phyloP scores from a whole-genome alignment of 768 basidiomycete genomes.

The Porphyrellus cyaneotinctus region DNA sequence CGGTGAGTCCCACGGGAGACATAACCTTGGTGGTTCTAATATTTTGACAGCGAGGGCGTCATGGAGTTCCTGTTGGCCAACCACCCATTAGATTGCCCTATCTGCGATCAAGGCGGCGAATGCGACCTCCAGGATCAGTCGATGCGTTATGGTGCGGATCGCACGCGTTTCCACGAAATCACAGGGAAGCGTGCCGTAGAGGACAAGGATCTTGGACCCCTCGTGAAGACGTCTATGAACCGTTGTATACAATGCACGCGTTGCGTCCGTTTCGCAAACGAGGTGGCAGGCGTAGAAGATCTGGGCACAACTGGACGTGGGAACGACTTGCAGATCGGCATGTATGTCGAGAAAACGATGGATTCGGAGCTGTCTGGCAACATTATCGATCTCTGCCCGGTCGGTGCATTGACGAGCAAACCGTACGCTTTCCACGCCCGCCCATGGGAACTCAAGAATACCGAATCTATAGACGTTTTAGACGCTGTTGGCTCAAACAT shows the following conservation, averaged over 20 bases:
- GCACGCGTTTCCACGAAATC: constrained; percentile 97
- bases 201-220: constrained; percentile 95
- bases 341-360: constrained; percentile 97
- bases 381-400: constrained; percentile 95
- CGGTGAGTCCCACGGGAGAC: constrained; percentile 42
- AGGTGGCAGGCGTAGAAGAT: constrained; percentile 97
- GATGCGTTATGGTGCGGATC: constrained; percentile 98
- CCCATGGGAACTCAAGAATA: constrained; percentile 98
- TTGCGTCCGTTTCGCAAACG: constrained; percentile 98
- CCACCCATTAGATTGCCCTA: constrained; percentile 97
- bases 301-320: constrained; percentile 95
- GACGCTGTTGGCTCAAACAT: constrained; percentile 97
- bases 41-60: constrained; percentile 73
- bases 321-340: constrained; percentile 98
- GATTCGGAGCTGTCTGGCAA: constrained; percentile 97
- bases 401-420: constrained; percentile 96
- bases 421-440: constrained; percentile 97
- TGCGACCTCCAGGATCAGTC: constrained; percentile 99
- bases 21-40: constrained; percentile 6
- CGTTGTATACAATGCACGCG: constrained; percentile 99
- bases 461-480: constrained; percentile 92
- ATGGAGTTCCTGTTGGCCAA: constrained; percentile 99
- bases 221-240: constrained; percentile 99
- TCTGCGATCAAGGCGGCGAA: constrained; percentile 98
- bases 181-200: constrained; percentile 97